Evolutionary conservation across 805 yeast species (phyloP).

Genomic region (Candida qinlingensis): DNA sequence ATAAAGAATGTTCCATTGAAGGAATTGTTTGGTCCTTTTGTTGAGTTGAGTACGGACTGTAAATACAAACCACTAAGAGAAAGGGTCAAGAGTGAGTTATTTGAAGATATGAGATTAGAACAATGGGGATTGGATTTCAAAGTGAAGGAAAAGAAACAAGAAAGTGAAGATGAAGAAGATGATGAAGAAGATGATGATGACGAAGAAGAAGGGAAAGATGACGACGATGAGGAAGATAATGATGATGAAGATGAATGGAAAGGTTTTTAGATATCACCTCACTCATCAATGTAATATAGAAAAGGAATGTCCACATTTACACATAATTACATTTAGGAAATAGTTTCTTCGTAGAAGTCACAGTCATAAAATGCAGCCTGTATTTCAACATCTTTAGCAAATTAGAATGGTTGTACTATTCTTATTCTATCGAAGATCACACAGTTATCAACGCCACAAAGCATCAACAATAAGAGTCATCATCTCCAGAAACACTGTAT

Average conservation of each 20-base stretch:
- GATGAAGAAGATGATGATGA: constrained; percentile 13
- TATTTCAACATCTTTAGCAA: too few relatives aligned
- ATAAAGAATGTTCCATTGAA: constrained; percentile 47
- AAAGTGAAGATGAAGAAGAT: constrained; percentile 19
- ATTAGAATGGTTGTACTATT: too few relatives aligned
- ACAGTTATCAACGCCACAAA: too few relatives aligned
- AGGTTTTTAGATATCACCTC: constrained; percentile 25
- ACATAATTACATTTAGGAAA: too few relatives aligned
- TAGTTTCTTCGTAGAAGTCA: not conserved
- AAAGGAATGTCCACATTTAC: not conserved
- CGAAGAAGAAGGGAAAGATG: constrained; percentile 30
- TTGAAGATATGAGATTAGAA: constrained; percentile 55
- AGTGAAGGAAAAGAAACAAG: constrained; percentile 25
- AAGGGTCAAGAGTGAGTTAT: constrained; percentile 60
- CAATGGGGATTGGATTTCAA: constrained; percentile 51
- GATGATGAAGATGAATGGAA: constrained; percentile 35
- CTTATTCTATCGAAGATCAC: too few relatives aligned
- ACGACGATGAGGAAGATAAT: constrained; percentile 21
- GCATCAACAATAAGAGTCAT: too few relatives aligned
- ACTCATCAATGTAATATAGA: too few relatives aligned
- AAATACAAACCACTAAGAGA: constrained; percentile 60
- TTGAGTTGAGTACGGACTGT: constrained; percentile 41
- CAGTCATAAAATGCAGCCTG: too few relatives aligned
- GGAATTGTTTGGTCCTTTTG: constrained; percentile 56
- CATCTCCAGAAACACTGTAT: too few relatives aligned